phyloP scores from a whole-genome alignment of 306 rosid genomes.

The Carpinus fangiana region DNA sequence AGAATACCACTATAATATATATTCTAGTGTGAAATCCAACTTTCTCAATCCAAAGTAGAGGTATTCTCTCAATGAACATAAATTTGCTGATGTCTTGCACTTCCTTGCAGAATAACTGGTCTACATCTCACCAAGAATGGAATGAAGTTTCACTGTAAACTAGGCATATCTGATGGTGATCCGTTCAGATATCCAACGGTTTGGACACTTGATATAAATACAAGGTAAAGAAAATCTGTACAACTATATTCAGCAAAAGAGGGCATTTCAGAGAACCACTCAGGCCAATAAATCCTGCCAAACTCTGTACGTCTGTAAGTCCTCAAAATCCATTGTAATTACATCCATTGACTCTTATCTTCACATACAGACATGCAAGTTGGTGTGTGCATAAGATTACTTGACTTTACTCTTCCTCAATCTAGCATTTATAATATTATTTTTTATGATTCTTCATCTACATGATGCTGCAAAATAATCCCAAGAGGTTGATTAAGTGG shows the following conservation, averaged over 20 bases:
- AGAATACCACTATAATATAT: neutral
- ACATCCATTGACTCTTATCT: neutral
- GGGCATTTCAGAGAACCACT: neutral
- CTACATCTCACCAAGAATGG: neutral
- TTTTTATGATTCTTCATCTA: neutral
- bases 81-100: neutral
- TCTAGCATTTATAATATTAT: neutral
- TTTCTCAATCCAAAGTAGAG: neutral
- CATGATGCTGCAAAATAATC: neutral
- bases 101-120: neutral
- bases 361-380: neutral
- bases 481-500: too few species aligned
- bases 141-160: neutral
- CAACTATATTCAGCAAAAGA: neutral
- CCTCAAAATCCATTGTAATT: neutral
- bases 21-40: neutral
- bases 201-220: neutral
- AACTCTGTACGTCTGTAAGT: constrained; percentile 3
- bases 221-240: neutral
- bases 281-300: neutral
- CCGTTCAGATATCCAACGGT: neutral
- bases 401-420: neutral
- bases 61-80: neutral
- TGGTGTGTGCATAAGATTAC: neutral
- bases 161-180: neutral